Conservation (phyloP, 2,329 filamentous ascomycete genomes). For the Diplodia intermedia region DNA sequence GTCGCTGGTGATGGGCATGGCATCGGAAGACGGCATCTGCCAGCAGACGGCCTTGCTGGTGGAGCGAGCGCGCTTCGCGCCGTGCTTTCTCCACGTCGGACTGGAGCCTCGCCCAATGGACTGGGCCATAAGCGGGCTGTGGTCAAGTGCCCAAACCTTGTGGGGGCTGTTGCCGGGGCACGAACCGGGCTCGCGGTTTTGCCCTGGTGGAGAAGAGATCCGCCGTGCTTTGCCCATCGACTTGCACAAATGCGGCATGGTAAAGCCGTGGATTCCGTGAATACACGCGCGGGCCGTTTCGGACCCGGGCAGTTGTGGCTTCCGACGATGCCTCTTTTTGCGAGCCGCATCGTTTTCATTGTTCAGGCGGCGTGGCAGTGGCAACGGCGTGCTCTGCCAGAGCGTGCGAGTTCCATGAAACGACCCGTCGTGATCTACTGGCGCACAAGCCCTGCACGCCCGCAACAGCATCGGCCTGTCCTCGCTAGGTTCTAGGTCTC, state of each 20-base stretch:
- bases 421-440: background rate
- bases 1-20: background rate
- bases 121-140: background rate
- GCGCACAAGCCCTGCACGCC: conserved; percentile 13
- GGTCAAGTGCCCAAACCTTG: conserved; percentile 8
- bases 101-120: background rate
- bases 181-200: background rate
- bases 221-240: background rate
- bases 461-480: conserved; percentile 10
- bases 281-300: background rate
- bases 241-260: background rate
- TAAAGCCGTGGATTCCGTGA: background rate
- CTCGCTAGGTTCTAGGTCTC: background rate
- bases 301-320: background rate
- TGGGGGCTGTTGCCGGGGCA: background rate
- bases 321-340: background rate
- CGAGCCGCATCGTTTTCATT: background rate
- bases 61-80: conserved; percentile 10
- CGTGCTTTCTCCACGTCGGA: background rate
- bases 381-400: background rate
- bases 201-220: background rate
- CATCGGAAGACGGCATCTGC: conserved; percentile 4
- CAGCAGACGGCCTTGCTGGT: background rate
- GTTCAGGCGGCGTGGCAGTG: background rate
- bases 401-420: conserved; percentile 23